These are phyloP conservation scores for Podaxis pistillaris DNA, from an alignment of 768 basidiomycete genomes.

Conservation along the genomic window DNA sequence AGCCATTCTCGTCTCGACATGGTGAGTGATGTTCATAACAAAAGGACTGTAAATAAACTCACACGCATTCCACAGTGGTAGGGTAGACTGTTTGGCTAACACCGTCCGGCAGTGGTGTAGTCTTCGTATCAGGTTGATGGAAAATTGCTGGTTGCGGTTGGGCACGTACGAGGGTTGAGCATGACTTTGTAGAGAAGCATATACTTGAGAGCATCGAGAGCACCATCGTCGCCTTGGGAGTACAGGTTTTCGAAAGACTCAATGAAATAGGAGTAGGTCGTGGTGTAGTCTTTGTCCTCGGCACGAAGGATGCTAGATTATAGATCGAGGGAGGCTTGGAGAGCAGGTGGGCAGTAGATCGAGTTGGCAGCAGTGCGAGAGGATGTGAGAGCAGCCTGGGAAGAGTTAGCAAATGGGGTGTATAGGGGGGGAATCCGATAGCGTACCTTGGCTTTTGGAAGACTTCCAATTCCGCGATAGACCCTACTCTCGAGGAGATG, in stretches of 20 bases:
- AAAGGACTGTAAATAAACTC: too few relatives aligned
- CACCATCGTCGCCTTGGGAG: constrained; percentile 73
- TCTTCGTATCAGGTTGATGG: not conserved
- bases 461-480: constrained; percentile 85
- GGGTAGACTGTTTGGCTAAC: too few relatives aligned
- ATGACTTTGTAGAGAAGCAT: constrained; percentile 99
- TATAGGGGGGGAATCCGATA: not conserved
- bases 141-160: not conserved
- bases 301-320: constrained; percentile 81
- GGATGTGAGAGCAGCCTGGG: constrained; percentile 81
- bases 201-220: constrained; percentile 89
- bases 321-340: constrained; percentile 49
- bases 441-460: constrained; percentile 83
- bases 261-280: constrained; percentile 96
- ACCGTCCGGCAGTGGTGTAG: too few relatives aligned
- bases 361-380: constrained; percentile 92
- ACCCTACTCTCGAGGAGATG: constrained; percentile 92
- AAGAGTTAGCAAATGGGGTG: constrained; percentile 19
- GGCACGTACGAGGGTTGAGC: constrained; percentile 77
- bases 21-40: too few relatives aligned
- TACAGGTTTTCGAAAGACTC: constrained; percentile 93
- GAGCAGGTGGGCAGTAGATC: constrained; percentile 73
- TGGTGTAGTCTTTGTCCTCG: constrained; percentile 97
- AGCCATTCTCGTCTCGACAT: too few relatives aligned
- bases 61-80: too few relatives aligned